Conservation (phyloP, 371 early-diverging fungal genomes). For the Conidiobolus incongruus region DNA sequence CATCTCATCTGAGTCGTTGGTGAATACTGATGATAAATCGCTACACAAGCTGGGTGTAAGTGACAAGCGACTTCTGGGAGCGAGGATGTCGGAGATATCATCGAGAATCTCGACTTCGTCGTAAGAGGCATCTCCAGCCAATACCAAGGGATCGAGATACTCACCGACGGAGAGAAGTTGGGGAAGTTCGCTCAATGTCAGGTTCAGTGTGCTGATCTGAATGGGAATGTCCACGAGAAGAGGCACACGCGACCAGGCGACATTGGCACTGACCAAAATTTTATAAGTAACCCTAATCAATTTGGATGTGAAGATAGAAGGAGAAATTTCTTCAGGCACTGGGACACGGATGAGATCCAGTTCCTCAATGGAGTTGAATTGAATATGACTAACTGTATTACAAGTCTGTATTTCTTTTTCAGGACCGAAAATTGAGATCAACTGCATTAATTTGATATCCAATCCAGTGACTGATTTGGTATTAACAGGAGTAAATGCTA, state of each 20-base stretch:
- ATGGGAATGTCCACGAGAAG: background rate
- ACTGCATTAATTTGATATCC: background rate
- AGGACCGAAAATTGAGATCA: background rate
- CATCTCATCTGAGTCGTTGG: slow-evolving; percentile 1
- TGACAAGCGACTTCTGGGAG: background rate
- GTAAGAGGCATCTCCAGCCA: background rate
- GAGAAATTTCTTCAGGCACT: slow-evolving; percentile 1
- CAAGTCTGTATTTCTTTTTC: background rate
- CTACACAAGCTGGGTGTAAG: background rate
- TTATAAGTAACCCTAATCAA: background rate
- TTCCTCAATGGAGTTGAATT: background rate
- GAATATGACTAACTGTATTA: background rate
- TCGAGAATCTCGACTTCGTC: background rate
- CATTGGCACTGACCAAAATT: background rate
- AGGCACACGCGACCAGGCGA: slow-evolving; percentile 1
- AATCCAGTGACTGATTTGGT: background rate
- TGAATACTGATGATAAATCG: background rate
- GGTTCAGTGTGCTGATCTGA: slow-evolving; percentile 2
- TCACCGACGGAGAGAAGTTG: background rate
- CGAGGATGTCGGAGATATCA: background rate
- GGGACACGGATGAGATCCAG: background rate
- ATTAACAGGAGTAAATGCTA: background rate
- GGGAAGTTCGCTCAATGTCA: slow-evolving; percentile 2
- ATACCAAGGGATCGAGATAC: background rate
- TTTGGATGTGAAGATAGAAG: background rate